Evolutionary conservation across 2,329 filamentous ascomycete genomes (phyloP), one percentile per base, ranked within the genome.

Genomic region (Talaromyces sp.): DNA sequence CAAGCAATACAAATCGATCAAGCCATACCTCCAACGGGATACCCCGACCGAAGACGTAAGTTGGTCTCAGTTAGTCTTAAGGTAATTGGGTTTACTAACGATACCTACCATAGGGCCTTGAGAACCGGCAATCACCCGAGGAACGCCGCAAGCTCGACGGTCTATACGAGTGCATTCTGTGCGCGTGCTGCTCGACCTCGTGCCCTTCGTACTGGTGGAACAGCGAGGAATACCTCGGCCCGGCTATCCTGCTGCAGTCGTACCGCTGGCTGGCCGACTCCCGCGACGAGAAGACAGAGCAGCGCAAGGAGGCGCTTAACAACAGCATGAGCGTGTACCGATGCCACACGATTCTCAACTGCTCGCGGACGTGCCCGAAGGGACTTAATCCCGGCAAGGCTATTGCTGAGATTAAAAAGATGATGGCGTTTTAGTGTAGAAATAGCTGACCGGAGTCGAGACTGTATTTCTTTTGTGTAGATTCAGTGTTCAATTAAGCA

Each of bases 201-300:
- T 99, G 95, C 85, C 95, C 95, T n/a, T 97, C 92, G 18, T 99
- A 99, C 85, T 99, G 95, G 95, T 99, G 95, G 95, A 99, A 99
- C 84, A 88, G 89, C 70, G 93, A 98, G 81, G 93, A 98, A 80
- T 99, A 99, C 83, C 91, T 99, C 57, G 95, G 95, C 66, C 95
- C 95, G 63, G 95, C 95, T 68, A 91, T 99, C 64, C 89, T 99
- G 59, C 87, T 99, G 68, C 95, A 99, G 82, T 96, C 92, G 8
- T 99, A 98, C 87, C 88, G 94, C 75, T 99, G 95, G 95, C 85
- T 99, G 68, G 90, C 89, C 74, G 95, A 99, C 78, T 96, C 91
- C 51, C 89, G 95, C 79, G 95, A 99, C 77, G 90, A 97, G 86
- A 88, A 86, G 78, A 96, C 84, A 72, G 88, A 85, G 63, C 88